Evolutionary conservation across 441 rosid genomes (phyloP).

Genomic region (Populus tomentosa): DNA sequence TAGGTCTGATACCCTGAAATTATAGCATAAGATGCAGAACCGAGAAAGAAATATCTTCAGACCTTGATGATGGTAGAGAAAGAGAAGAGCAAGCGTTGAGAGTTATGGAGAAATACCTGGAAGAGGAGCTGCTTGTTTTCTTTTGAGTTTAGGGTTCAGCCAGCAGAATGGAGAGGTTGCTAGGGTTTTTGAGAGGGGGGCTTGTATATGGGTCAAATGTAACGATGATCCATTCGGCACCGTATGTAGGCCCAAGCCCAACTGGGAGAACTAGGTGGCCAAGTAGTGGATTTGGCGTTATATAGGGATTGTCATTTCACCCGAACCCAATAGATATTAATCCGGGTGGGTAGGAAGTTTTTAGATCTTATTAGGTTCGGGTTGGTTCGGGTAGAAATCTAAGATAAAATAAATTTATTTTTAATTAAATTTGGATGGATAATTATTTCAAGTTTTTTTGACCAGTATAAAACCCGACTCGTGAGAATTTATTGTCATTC

Average conservation of each 20-base stretch:
- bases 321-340: too few relatives aligned
- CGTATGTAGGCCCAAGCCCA: background rate
- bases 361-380: too few relatives aligned
- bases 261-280: too few relatives aligned
- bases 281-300: too few relatives aligned
- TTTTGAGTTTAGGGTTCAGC: background rate
- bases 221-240: background rate
- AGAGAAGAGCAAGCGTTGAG: background rate
- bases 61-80: background rate
- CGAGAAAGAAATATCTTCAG: background rate
- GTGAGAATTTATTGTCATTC: too few relatives aligned
- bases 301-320: too few relatives aligned
- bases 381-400: too few relatives aligned
- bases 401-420: too few relatives aligned
- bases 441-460: too few relatives aligned
- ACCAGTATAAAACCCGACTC: too few relatives aligned
- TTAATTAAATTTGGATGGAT: too few relatives aligned
- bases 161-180: background rate
- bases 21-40: background rate
- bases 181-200: background rate
- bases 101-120: background rate
- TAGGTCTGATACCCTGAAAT: background rate
- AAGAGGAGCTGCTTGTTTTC: background rate
- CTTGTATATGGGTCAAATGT: background rate
- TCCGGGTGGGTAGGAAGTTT: too few relatives aligned